Percentiles rank a stretch among this genome's conserved stretches.
Evolutionary conservation across 2,329 filamentous ascomycete species (phyloP).

Genomic region (Aplosporella prunicola): DNA sequence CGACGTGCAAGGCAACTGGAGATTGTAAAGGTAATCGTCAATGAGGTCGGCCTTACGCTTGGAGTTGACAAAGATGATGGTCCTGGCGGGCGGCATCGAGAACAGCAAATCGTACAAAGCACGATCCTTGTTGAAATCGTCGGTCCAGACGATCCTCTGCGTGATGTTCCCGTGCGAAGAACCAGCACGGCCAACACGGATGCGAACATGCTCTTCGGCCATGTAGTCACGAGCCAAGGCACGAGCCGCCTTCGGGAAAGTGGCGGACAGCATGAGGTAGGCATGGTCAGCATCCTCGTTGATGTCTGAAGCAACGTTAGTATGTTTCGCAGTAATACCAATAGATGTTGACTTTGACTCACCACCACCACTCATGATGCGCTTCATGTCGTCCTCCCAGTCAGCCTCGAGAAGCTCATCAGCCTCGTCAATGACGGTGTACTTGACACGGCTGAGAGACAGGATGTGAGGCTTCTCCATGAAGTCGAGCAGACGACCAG

Average conservation of each 20-base stretch:
- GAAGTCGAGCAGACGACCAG: conserved; percentile 77
- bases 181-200: conserved; percentile 80
- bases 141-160: conserved; percentile 62
- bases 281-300: conserved; percentile 64
- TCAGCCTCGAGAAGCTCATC: conserved; percentile 79
- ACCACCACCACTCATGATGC: conserved; percentile 75
- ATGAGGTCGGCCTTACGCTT: conserved; percentile 70
- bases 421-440: conserved; percentile 80
- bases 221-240: conserved; percentile 70
- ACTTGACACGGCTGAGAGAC: conserved; percentile 64
- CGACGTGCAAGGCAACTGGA: conserved; percentile 69
- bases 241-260: conserved; percentile 74
- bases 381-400: conserved; percentile 67
- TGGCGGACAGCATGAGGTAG: conserved; percentile 85
- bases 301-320: conserved; percentile 41
- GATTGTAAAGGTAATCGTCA: conserved; percentile 81
- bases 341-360: too few species aligned
- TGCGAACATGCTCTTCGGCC: conserved; percentile 61
- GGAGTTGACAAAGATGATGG: conserved; percentile 82
- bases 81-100: conserved; percentile 61
- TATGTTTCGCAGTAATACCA: too few species aligned
- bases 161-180: conserved; percentile 74
- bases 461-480: conserved; percentile 62
- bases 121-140: conserved; percentile 57
- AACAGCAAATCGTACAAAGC: conserved; percentile 64